A percentile compares a stretch with the other conserved stretches of the same genome.
phyloP scores from a whole-genome alignment of 495 filamentous ascomycete species.

The Patellaria atrata region DNA sequence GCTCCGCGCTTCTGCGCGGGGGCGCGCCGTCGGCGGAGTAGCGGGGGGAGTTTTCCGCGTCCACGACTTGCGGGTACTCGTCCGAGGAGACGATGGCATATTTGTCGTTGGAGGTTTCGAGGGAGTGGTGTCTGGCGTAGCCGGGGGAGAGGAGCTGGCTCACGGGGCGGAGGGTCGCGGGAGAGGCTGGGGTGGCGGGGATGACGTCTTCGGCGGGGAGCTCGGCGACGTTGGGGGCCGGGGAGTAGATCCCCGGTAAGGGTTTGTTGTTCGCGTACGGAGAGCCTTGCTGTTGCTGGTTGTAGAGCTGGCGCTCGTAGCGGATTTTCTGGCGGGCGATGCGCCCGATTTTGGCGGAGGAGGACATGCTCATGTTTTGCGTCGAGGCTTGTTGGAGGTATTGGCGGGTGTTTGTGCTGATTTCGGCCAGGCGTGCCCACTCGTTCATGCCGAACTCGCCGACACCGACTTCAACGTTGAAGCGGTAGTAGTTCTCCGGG shows the following conservation, averaged over 20 bases:
- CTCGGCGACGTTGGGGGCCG: constrained; percentile 43
- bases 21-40: constrained; percentile 16
- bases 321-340: constrained; percentile 54
- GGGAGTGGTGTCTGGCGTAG: constrained; percentile 25
- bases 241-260: constrained; percentile 18
- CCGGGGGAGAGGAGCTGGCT: constrained; percentile 10
- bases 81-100: constrained; percentile 44
- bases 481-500: constrained; percentile 86
- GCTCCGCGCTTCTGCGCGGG: constrained; percentile 25
- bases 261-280: neutral
- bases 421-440: constrained; percentile 84
- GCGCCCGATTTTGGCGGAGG: constrained; percentile 69
- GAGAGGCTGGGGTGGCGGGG: constrained; percentile 20
- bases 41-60: constrained; percentile 18
- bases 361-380: constrained; percentile 53
- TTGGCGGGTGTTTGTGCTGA: constrained; percentile 74
- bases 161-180: constrained; percentile 13
- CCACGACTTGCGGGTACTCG: constrained; percentile 36
- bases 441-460: constrained; percentile 99
- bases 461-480: constrained; percentile 93
- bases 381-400: constrained; percentile 66
- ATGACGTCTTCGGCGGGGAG: constrained; percentile 45
- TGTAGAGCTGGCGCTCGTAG: constrained; percentile 29
- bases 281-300: constrained; percentile 8
- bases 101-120: constrained; percentile 39